Base-by-base conservation (phyloP, 2,329 filamentous ascomycete species). In the Aspergillus sp. region DNA sequence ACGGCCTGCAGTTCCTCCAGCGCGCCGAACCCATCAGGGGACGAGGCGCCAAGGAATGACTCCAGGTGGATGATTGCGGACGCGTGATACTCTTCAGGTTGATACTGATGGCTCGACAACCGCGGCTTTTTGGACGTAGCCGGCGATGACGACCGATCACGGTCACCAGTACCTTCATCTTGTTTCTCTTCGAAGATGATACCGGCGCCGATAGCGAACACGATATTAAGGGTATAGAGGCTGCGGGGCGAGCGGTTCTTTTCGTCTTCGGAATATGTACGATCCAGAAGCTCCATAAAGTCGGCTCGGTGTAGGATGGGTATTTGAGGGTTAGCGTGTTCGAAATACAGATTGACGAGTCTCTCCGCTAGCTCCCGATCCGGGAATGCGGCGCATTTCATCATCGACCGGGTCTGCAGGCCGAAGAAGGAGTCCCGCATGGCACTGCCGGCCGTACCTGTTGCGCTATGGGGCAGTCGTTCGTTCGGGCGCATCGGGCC, bases 381-480 rank as follows among this genome's bases (percentile, higher is more conserved):
- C 0, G 94, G 94, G 62, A 97, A 97, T 0, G 85, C 81, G 0
- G 92, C 92, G 42, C 89, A 88, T 56, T 89, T 86, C 67, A 97
- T 94, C 14, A 86, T 91, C 1, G 92, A 91, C 63, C 88, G 92
- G 2, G 90, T 95, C 63, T 97, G 91, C 42, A 97, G 77, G n/a
- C 93, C 93, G 67, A 97, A 97, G 78, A 97, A 97, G 0, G 91
- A 96, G 72, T 97, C 93, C 54, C 92, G 84, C 88, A 96, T 94
- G 11, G 89, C 91, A 16, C 90, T 91, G 34, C 86, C 87, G 36
- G 81, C 79, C 32, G 81, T 78, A 20, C 75, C 76, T 34, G 77
- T 73, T 44, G 78, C 74, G 58, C 71, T 79, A 75, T 56, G 80
- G 64, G 56, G 79, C 63, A 57, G 78, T 71, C 67, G 66, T 66